A percentile compares a stretch with the other conserved stretches of the same genome.
phyloP scores from a whole-genome alignment of 164 flowering plant genomes.

The Liquidambar formosana region DNA sequence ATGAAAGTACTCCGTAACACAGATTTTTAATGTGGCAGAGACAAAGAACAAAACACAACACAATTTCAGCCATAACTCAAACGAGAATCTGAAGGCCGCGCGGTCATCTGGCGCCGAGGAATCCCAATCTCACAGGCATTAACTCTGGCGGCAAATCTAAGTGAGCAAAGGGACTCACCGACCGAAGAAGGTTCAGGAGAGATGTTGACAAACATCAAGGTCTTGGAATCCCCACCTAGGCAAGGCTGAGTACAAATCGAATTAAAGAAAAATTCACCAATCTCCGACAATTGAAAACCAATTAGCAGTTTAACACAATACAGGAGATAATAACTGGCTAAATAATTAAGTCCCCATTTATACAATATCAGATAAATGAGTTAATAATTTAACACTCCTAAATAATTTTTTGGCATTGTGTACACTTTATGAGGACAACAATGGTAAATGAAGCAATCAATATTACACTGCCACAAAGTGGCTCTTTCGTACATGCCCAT shows the following conservation, averaged over 20 bases:
- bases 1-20: conserved; percentile 33
- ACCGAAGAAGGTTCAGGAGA: conserved; percentile 82
- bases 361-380: too few relatives aligned
- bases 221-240: conserved; percentile 95
- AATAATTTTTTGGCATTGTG: too few relatives aligned
- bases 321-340: too few relatives aligned
- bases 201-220: conserved; percentile 89
- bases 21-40: too few relatives aligned
- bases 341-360: too few relatives aligned
- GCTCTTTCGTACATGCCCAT: too few relatives aligned
- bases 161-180: conserved; percentile 87
- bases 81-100: conserved; percentile 58
- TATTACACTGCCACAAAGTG: too few relatives aligned
- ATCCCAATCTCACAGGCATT: conserved; percentile 94
- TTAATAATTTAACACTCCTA: too few relatives aligned
- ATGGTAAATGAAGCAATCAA: too few relatives aligned
- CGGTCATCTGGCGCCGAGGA: conserved; percentile 73
- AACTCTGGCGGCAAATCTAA: conserved; percentile 88
- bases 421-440: too few relatives aligned
- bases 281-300: background rate
- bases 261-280: background rate
- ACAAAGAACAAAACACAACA: too few relatives aligned
- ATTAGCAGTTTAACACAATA: too few relatives aligned
- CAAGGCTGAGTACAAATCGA: conserved; percentile 63
- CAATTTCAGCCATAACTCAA: conserved; percentile 61